These are phyloP conservation scores for Aureobasidium vineae DNA, from an alignment of 2,329 filamentous ascomycete genomes.

Conservation along the genomic window DNA sequence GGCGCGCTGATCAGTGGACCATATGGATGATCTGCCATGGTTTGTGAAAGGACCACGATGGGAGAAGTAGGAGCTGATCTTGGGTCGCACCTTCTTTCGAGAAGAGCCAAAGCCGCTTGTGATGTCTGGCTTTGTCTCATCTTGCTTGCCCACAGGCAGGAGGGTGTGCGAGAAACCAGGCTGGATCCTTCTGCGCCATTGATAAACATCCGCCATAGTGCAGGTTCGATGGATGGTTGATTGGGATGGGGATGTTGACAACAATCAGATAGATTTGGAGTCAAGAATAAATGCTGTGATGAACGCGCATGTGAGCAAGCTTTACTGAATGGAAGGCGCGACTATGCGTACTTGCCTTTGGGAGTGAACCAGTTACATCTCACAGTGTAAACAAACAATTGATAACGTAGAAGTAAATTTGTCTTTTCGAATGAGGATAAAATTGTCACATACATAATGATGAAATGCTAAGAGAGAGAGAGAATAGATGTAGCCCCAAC, in stretches of 20 bases:
- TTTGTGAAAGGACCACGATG: slow-evolving; percentile 33
- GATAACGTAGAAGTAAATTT: neutral
- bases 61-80: slow-evolving; percentile 43
- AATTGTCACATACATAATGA: slow-evolving; percentile 12
- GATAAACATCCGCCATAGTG: slow-evolving; percentile 39
- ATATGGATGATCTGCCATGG: slow-evolving; percentile 27
- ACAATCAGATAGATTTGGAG: neutral
- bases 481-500: slow-evolving; percentile 54
- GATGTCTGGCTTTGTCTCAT: slow-evolving; percentile 33
- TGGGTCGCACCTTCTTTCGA: slow-evolving; percentile 41
- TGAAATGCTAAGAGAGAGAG: neutral
- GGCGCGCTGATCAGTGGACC: neutral
- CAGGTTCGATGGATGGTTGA: neutral
- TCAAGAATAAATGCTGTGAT: neutral
- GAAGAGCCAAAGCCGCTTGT: slow-evolving; percentile 36
- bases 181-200: slow-evolving; percentile 41
- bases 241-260: neutral
- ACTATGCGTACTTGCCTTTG: neutral
- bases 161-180: slow-evolving; percentile 36
- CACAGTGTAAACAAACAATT: neutral
- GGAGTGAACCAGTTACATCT: neutral
- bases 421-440: neutral
- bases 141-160: slow-evolving; percentile 31
- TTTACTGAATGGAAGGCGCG: neutral
- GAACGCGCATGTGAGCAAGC: neutral